phyloP scores from a whole-genome alignment of 2,329 filamentous ascomycete genomes.

The Pezizomycotina sp. region DNA sequence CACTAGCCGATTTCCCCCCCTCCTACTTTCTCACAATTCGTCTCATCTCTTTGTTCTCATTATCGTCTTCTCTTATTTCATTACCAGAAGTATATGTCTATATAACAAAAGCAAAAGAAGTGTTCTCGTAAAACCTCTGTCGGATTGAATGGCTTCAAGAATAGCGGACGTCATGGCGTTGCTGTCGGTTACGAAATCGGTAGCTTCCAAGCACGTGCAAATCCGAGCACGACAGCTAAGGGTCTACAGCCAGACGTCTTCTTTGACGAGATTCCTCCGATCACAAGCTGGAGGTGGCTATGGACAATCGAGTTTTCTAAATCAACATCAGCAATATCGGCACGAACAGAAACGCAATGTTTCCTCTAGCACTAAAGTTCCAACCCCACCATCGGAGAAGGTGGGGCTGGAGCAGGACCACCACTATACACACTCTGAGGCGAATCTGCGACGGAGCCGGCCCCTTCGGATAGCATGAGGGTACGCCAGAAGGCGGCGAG shows the following conservation, averaged over 20 bases:
- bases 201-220: conserved; percentile 38
- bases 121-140: too few relatives aligned
- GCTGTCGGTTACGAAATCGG: conserved; percentile 29
- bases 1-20: too few relatives aligned
- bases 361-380: conserved; percentile 26
- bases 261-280: conserved; percentile 42
- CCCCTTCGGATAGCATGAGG: conserved; percentile 30
- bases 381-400: conserved; percentile 19
- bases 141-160: too few relatives aligned
- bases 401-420: conserved; percentile 36
- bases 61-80: too few relatives aligned
- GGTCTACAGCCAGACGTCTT: conserved; percentile 47
- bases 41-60: too few relatives aligned
- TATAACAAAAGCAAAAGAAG: too few relatives aligned
- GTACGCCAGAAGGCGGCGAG: conserved; percentile 34
- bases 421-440: conserved; percentile 33
- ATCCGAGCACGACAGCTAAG: conserved; percentile 46
- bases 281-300: conserved; percentile 27
- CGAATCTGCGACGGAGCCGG: conserved; percentile 29
- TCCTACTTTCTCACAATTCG: too few relatives aligned
- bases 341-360: conserved; percentile 25
- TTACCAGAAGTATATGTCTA: too few relatives aligned
- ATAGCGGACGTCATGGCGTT: conserved; percentile 28
- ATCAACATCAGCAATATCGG: conserved; percentile 21
- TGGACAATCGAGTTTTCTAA: conserved; percentile 1